These are phyloP conservation scores for Cymbopogon citratus DNA, from an alignment of 176 grass and related monocot genomes.

Conservation along the genomic window DNA sequence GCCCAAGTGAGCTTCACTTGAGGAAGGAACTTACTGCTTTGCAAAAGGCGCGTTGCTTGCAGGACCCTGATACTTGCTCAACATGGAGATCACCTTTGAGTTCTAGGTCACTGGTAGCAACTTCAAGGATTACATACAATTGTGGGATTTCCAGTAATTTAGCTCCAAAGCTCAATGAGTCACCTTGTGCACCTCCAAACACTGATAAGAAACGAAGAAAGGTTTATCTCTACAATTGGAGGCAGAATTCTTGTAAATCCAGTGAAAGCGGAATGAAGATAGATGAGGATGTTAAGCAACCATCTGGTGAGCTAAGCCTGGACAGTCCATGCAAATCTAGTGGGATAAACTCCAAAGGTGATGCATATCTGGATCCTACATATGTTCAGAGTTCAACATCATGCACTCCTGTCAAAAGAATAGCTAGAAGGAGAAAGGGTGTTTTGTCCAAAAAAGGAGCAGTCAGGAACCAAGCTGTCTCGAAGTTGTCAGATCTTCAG, in stretches of 20 bases:
- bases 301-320: slow-evolving; percentile 37
- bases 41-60: slow-evolving; percentile 48
- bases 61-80: slow-evolving; percentile 68
- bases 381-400: slow-evolving; percentile 38
- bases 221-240: slow-evolving; percentile 87
- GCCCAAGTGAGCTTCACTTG: slow-evolving; percentile 78
- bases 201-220: slow-evolving; percentile 53
- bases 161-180: slow-evolving; percentile 23
- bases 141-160: slow-evolving; percentile 14
- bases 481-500: slow-evolving; percentile 39
- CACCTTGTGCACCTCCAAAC: slow-evolving; percentile 28
- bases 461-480: slow-evolving; percentile 28
- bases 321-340: slow-evolving; percentile 44
- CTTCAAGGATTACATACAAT: slow-evolving; percentile 29
- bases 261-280: slow-evolving; percentile 45
- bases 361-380: slow-evolving; percentile 39
- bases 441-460: slow-evolving; percentile 33
- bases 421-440: slow-evolving; percentile 47
- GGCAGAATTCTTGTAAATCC: slow-evolving; percentile 58
- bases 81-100: slow-evolving; percentile 61
- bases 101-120: slow-evolving; percentile 33
- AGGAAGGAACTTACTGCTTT: slow-evolving; percentile 67
- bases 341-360: slow-evolving; percentile 35
- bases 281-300: slow-evolving; percentile 33
- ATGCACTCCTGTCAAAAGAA: slow-evolving; percentile 47